These are phyloP conservation scores for Debaryomyces castellii DNA, from an alignment of 805 yeast genomes.

Conservation along the genomic window DNA sequence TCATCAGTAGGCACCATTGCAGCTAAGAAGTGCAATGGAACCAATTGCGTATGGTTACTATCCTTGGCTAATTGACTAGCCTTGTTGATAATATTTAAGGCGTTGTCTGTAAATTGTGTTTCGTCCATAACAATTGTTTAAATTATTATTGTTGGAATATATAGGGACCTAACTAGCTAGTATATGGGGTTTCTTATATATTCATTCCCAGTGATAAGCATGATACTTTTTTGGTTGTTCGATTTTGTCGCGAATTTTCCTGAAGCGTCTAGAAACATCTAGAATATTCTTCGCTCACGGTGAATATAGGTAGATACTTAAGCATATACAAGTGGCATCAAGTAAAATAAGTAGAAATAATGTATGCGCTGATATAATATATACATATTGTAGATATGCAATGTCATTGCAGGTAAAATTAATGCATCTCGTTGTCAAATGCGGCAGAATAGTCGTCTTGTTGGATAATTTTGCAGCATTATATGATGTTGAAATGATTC, in stretches of 20 bases:
- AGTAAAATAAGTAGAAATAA: too few relatives aligned
- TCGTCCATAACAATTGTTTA: constrained; percentile 46
- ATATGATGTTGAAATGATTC: too few relatives aligned
- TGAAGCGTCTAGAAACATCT: constrained; percentile 10
- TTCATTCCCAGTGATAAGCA: neutral
- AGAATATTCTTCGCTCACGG: neutral
- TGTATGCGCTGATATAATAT: too few relatives aligned
- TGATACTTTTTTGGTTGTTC: constrained; percentile 1
- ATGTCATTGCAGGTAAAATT: too few relatives aligned
- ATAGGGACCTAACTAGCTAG: too few relatives aligned
- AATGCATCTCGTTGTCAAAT: too few relatives aligned
- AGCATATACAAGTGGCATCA: too few relatives aligned
- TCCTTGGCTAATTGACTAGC: constrained; percentile 84
- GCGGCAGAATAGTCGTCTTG: too few relatives aligned
- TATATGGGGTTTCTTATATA: neutral
- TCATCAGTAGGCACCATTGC: constrained; percentile 77
- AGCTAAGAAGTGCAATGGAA: constrained; percentile 88
- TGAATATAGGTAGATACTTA: neutral
- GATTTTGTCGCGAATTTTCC: constrained; percentile 9
- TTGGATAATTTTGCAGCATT: too few relatives aligned
- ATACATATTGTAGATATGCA: too few relatives aligned
- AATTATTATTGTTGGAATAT: neutral
- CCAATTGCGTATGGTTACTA: constrained; percentile 76
- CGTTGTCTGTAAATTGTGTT: constrained; percentile 90
- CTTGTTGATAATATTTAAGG: constrained; percentile 72